Evolutionary conservation across 768 basidiomycete genomes (phyloP).

Genomic region (Calocera viscosa): DNA sequence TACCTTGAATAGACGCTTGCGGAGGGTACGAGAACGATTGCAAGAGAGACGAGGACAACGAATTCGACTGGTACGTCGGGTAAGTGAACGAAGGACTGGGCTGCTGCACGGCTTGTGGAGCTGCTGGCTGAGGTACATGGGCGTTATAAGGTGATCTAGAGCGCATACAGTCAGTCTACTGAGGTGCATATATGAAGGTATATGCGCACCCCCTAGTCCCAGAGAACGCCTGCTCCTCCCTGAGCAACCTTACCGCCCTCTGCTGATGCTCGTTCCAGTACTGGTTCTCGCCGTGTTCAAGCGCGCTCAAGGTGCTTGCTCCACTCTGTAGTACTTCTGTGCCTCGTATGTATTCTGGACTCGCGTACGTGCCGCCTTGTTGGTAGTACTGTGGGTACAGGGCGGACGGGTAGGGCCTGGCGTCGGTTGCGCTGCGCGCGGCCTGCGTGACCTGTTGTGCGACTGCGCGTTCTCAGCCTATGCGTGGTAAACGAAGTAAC

Average conservation of each 20-base stretch:
- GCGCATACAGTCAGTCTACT: conserved; percentile 6
- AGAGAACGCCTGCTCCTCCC: background rate
- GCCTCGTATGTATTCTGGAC: background rate
- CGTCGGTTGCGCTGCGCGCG: background rate
- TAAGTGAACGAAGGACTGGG: background rate
- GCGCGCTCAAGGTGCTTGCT: background rate
- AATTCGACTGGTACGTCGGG: background rate
- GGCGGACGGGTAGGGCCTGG: background rate
- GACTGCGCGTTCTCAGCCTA: background rate
- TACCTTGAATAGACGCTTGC: background rate
- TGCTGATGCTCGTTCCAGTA: conserved; percentile 1
- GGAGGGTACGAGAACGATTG: background rate
- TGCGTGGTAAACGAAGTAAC: background rate
- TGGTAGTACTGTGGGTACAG: conserved; percentile 3
- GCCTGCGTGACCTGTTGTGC: background rate
- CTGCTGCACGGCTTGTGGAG: background rate
- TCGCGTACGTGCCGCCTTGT: background rate
- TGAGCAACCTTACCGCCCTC: background rate
- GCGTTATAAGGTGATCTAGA: background rate
- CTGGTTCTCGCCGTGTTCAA: background rate
- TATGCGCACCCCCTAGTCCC: background rate
- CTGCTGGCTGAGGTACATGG: background rate
- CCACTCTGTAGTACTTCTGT: background rate
- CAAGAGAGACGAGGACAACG: background rate
- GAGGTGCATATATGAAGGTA: conserved; percentile 5